These are phyloP conservation scores for Annulohypoxylon truncatum DNA, from an alignment of 2,329 filamentous ascomycete species.

Conservation along the genomic window DNA sequence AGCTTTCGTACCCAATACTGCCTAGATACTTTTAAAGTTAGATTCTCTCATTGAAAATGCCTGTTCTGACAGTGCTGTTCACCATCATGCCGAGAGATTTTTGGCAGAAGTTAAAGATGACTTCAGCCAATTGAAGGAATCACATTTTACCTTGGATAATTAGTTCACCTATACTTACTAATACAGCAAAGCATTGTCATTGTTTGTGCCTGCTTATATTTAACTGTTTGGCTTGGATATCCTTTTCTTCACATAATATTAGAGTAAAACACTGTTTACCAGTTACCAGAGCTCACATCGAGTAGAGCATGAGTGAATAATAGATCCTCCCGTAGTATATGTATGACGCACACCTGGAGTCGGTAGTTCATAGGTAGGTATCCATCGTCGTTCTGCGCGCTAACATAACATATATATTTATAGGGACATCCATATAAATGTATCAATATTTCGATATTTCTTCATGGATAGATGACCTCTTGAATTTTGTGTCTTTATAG, in stretches of 20 bases:
- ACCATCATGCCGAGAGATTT: neutral
- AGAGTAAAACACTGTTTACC: neutral
- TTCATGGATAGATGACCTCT: neutral
- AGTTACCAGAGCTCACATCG: neutral
- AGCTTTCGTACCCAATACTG: too few species aligned
- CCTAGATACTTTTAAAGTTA: neutral
- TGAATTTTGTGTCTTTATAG: neutral
- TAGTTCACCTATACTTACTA: neutral
- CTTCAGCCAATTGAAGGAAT: neutral
- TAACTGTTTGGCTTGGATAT: slow-evolving; percentile 1
- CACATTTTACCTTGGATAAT: neutral
- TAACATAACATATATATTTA: neutral
- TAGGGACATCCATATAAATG: too few species aligned
- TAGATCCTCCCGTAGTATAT: neutral
- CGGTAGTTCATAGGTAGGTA: neutral
- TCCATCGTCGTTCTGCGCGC: neutral
- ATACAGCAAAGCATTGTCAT: neutral
- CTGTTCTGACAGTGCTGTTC: neutral
- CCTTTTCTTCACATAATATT: neutral
- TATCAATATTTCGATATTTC: neutral
- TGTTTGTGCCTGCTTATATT: slow-evolving; percentile 14
- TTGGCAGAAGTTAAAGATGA: neutral
- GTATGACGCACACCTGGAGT: neutral
- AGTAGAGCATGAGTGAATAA: neutral
- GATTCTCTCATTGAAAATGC: neutral